Percentiles rank a stretch among this genome's conserved stretches.
These are phyloP conservation scores for Erodium texanum DNA, from an alignment of 441 rosid species.

Conservation along the genomic window DNA sequence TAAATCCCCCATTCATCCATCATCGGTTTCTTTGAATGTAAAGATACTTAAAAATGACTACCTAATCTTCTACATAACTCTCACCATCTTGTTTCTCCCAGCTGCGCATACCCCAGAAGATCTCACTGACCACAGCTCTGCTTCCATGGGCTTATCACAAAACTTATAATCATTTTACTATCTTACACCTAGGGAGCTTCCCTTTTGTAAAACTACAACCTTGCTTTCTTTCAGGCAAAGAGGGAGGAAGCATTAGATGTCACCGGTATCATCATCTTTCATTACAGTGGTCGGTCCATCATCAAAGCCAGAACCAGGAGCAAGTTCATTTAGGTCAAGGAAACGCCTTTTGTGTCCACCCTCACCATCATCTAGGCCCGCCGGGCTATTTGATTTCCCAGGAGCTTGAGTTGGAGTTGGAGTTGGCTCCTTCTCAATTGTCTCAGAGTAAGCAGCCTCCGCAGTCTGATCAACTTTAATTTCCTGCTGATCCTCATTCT, in stretches of 20 bases:
- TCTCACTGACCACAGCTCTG: constrained; percentile 17
- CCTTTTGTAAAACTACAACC: constrained; percentile 19
- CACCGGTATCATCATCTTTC: constrained; percentile 59
- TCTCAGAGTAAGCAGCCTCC: constrained; percentile 31
- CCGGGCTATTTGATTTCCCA: constrained; percentile 42
- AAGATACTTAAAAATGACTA: constrained; percentile 51
- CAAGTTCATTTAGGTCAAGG: constrained; percentile 87
- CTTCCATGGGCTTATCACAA: constrained; percentile 33
- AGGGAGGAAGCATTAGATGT: constrained; percentile 36
- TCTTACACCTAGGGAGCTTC: constrained; percentile 36
- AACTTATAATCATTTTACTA: constrained; percentile 37
- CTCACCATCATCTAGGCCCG: constrained; percentile 48
- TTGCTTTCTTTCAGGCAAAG: constrained; percentile 24
- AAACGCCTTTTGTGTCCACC: constrained; percentile 46
- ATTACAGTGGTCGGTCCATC: constrained; percentile 64
- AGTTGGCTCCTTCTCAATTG: constrained; percentile 36
- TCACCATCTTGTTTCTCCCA: constrained; percentile 21
- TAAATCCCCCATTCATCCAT: constrained; percentile 12
- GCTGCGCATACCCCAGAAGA: constrained; percentile 23
- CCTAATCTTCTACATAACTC: constrained; percentile 49
- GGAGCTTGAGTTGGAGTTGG: constrained; percentile 13
- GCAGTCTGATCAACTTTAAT: constrained; percentile 37
- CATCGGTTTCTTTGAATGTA: constrained; percentile 35
- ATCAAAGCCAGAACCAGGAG: constrained; percentile 87
- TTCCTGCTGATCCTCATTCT: constrained; percentile 47